phyloP scores from a whole-genome alignment of 345 rosid genomes.

The Nasturtium officinale region DNA sequence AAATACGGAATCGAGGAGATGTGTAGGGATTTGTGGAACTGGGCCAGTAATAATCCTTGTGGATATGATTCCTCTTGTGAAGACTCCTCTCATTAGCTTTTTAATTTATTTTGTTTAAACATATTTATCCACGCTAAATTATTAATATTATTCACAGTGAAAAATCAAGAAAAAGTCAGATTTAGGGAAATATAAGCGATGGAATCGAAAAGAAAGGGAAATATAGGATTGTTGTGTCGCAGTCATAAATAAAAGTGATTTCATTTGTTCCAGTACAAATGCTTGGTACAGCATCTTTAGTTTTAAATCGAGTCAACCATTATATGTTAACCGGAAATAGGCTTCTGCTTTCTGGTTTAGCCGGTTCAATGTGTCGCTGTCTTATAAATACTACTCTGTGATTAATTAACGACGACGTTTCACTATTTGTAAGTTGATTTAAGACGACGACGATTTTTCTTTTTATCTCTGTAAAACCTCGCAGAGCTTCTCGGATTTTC shows the following conservation, averaged over 20 bases:
- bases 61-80: conserved; percentile 65
- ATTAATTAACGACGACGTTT: not conserved
- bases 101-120: not conserved
- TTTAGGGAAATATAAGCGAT: conserved; percentile 1
- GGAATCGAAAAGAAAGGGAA: too few species aligned
- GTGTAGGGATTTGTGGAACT: conserved; percentile 96
- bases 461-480: conserved; percentile 1
- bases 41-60: conserved; percentile 93
- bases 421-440: not conserved
- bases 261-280: not conserved
- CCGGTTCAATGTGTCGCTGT: not conserved
- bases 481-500: conserved; percentile 28
- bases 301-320: not conserved
- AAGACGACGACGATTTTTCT: conserved; percentile 26
- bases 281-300: not conserved
- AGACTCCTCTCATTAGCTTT: conserved; percentile 5
- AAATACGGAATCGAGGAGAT: conserved; percentile 80
- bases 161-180: not conserved
- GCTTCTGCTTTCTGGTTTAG: not conserved
- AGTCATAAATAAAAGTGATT: too few species aligned
- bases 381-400: not conserved
- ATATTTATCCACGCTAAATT: conserved; percentile 17
- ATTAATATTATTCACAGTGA: not conserved
- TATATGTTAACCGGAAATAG: conserved; percentile 10
- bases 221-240: not conserved